Percentiles rank a stretch among this genome's conserved stretches.
These are phyloP conservation scores for Amanita molliuscula DNA, from an alignment of 768 basidiomycete species.

Conservation along the genomic window DNA sequence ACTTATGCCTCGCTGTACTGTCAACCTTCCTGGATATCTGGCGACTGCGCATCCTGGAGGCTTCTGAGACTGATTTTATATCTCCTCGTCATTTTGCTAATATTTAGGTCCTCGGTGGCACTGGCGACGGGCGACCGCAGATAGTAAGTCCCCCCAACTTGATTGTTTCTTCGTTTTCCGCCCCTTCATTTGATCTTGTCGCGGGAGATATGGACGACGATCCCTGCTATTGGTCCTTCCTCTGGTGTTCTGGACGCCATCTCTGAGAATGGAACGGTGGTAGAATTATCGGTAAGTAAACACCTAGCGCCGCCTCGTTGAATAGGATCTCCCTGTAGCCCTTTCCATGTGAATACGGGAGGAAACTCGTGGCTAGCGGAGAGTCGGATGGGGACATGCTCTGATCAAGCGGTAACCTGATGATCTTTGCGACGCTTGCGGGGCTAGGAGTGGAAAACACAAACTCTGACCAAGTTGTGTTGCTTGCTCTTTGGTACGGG, in stretches of 20 bases:
- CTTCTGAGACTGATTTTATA: not conserved
- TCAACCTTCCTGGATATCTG: not conserved
- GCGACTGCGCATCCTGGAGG: not conserved
- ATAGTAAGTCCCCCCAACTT: not conserved
- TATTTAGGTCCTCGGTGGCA: not conserved
- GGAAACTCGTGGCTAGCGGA: not conserved
- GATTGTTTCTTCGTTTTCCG: not conserved
- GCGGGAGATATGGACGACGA: not conserved
- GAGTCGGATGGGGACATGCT: not conserved
- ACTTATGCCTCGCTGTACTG: too few relatives aligned
- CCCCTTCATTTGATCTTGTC: not conserved
- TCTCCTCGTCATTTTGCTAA: not conserved
- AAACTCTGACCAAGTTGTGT: not conserved
- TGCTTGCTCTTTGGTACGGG: not conserved
- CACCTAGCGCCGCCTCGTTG: not conserved
- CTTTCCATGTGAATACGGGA: not conserved
- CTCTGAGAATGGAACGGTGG: not conserved
- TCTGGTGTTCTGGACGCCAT: too few relatives aligned
- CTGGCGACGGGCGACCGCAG: not conserved
- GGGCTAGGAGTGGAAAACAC: not conserved
- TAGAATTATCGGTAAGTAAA: not conserved
- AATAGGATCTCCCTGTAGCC: not conserved
- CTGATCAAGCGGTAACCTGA: not conserved
- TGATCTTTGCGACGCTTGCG: not conserved
- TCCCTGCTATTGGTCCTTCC: not conserved